Base-by-base conservation (phyloP, 2,329 filamentous ascomycete species). In the Diaporthe citri region DNA sequence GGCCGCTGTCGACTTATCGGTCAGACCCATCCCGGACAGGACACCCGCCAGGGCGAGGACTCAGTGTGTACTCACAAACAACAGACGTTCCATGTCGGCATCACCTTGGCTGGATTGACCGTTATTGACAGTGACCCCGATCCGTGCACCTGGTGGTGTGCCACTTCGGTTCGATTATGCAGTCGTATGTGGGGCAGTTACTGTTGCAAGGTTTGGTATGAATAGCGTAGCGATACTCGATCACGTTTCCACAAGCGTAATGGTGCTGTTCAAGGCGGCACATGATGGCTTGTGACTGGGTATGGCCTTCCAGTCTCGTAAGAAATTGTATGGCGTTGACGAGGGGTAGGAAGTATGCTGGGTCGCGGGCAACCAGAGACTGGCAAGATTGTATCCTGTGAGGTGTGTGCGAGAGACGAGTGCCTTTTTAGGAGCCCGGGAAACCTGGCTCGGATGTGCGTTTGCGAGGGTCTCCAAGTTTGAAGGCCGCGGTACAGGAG, bases 241-340 rank as follows among this genome's bases (percentile, higher is more conserved):
- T 2, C 3, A 64, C 34, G 0, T 74, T 72, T 12, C 75, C 75
- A 52, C 75, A 76, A 41, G 55, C 17, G 67, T 28, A 76, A 20
- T 72, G n/a, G 52, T 52, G 62, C 15, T 66, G 52, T 22, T 60
- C 62, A 15, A 76, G 20, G 17, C 46, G 46, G 36, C 75, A 76
- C 75, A 76, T 76, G 43, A 34, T 74, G 57, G 64, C 46, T 56
- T n/a, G 28, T 28, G 17, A 22, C 41, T 36, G 43, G 9, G 2
- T 9, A 12, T 56, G 20, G 28, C 51, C 25, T 41, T 48, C 39
- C 3, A 12, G 17, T 22, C 0, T 39, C n/a, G 22, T 4, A 22
- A 28, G 48, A 6, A 13, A n/a, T 48, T 22, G 20, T 25, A n/a
- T 22, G 39, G 55, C 7, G 51, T 48, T 34, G 41, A 39, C 43